These are phyloP conservation scores for Sclerotiophoma versabilis DNA, from an alignment of 2,329 filamentous ascomycete species.

Conservation along the genomic window DNA sequence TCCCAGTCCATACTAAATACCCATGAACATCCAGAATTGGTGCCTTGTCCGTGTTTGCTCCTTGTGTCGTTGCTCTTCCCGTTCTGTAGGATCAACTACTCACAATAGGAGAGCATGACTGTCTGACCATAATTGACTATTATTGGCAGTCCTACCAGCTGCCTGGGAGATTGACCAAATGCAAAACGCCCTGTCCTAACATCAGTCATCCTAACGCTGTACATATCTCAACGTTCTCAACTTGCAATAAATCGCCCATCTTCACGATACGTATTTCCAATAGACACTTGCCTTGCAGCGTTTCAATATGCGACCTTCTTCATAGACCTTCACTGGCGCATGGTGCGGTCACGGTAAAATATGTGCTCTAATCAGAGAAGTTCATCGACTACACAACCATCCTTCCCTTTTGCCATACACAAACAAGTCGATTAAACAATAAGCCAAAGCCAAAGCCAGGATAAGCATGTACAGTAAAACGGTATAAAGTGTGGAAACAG, in stretches of 20 bases:
- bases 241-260: too few relatives aligned
- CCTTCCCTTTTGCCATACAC: constrained; percentile 1
- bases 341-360: background rate
- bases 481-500: constrained; percentile 14
- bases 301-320: background rate
- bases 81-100: too few relatives aligned
- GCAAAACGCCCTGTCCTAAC: too few relatives aligned
- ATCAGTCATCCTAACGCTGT: background rate
- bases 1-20: constrained; percentile 21
- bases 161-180: too few relatives aligned
- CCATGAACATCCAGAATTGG: constrained; percentile 8
- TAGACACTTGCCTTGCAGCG: too few relatives aligned
- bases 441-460: constrained; percentile 18
- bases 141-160: too few relatives aligned
- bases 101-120: background rate
- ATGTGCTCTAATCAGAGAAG: constrained; percentile 3
- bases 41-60: background rate
- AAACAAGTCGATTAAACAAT: constrained; percentile 19
- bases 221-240: background rate
- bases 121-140: background rate
- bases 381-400: background rate
- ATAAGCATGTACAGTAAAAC: constrained; percentile 32
- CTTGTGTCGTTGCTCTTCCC: background rate
- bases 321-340: background rate
- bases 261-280: too few relatives aligned